These are phyloP conservation scores for Volvox carteri DNA, from an alignment of 163 green algal species.

Conservation along the genomic window DNA sequence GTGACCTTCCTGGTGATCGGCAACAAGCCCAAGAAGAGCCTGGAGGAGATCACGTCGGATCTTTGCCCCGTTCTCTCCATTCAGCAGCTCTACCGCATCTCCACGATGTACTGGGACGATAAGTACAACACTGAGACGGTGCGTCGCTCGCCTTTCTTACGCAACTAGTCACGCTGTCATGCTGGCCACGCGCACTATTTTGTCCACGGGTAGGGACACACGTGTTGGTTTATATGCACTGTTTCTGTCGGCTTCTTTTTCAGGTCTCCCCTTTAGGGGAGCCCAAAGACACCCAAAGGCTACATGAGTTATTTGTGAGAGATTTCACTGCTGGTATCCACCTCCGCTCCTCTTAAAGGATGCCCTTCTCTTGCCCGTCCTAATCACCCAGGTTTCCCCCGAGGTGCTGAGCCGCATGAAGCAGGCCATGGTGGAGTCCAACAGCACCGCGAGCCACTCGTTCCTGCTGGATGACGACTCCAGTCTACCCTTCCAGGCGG, in stretches of 20 bases:
- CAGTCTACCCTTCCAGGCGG: constrained; percentile 92
- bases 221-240: too few species aligned
- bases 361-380: background rate
- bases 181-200: background rate
- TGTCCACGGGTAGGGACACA: too few species aligned
- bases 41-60: constrained; percentile 97
- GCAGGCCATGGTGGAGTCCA: constrained; percentile 89
- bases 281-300: too few species aligned
- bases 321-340: too few species aligned
- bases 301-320: too few species aligned
- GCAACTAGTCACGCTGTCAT: background rate
- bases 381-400: constrained; percentile 50
- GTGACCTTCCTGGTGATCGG: constrained; percentile 96
- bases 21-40: constrained; percentile 97
- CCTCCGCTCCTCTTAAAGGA: too few species aligned
- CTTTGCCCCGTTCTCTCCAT: constrained; percentile 96
- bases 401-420: constrained; percentile 85
- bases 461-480: constrained; percentile 99
- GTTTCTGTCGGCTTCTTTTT: too few species aligned
- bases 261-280: too few species aligned
- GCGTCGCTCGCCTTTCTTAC: background rate
- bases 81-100: constrained; percentile 99
- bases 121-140: constrained; percentile 98
- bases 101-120: constrained; percentile 99
- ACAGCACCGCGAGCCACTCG: constrained; percentile 82